These are phyloP conservation scores for Sphaerobolus stellatus DNA, from an alignment of 1,284 basidiomycete genomes.

Conservation along the genomic window DNA sequence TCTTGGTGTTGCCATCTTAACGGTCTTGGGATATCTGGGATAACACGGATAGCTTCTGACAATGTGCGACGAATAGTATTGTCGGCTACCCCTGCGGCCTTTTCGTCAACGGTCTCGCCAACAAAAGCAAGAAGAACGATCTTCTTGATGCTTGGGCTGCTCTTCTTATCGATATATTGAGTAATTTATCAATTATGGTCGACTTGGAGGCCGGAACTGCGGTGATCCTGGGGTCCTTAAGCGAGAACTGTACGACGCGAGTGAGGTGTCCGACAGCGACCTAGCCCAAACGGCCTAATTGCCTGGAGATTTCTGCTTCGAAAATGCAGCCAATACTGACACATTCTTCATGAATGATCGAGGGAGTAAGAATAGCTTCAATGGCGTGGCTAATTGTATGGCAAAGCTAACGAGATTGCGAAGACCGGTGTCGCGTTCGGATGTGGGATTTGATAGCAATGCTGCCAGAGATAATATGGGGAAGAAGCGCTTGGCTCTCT, in stretches of 20 bases:
- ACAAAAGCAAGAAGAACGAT: constrained; percentile 90
- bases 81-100: constrained; percentile 85
- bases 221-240: constrained; percentile 74
- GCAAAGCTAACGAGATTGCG: constrained; percentile 96
- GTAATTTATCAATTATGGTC: constrained; percentile 78
- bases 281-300: constrained; percentile 81
- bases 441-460: constrained; percentile 93
- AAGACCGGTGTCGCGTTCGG: constrained; percentile 88
- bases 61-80: constrained; percentile 78
- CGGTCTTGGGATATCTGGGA: constrained; percentile 61
- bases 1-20: constrained; percentile 93
- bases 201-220: constrained; percentile 68
- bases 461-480: constrained; percentile 83
- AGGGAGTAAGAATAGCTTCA: constrained; percentile 89
- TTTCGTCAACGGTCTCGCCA: constrained; percentile 90
- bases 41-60: constrained; percentile 72
- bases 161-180: constrained; percentile 99
- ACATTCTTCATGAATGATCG: constrained; percentile 92
- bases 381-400: constrained; percentile 97
- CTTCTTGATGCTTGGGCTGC: constrained; percentile 86
- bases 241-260: constrained; percentile 77
- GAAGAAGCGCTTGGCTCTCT: constrained; percentile 67
- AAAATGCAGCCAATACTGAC: constrained; percentile 92
- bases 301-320: constrained; percentile 89
- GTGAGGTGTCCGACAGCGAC: constrained; percentile 87